Conservation (phyloP, 2,329 filamentous ascomycete species). For the Aspergillus sp. region DNA sequence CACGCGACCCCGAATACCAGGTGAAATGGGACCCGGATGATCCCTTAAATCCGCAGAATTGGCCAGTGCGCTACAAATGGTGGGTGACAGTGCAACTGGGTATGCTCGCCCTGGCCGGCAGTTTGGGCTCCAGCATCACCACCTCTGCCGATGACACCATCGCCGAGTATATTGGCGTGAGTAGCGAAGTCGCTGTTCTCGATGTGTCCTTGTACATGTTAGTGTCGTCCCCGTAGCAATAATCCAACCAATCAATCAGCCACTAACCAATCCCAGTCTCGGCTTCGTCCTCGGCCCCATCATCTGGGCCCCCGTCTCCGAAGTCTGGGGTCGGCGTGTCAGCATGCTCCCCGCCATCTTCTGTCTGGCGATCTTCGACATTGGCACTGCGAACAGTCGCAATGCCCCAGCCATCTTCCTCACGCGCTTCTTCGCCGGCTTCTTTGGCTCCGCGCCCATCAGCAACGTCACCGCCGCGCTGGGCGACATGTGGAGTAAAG, state of each 20-base stretch:
- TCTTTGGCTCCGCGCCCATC: constrained; percentile 49
- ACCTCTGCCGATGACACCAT: constrained; percentile 50
- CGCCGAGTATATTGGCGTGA: constrained; percentile 46
- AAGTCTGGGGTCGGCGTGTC: constrained; percentile 49
- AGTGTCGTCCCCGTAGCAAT: no score
- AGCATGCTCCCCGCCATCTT: constrained; percentile 49
- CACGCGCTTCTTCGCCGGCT: constrained; percentile 48
- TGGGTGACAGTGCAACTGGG: constrained; percentile 54
- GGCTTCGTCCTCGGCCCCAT: constrained; percentile 46
- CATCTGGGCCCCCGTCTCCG: constrained; percentile 46
- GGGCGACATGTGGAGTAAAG: constrained; percentile 46
- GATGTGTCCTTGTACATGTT: constrained; percentile 50
- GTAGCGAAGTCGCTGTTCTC: constrained; percentile 49
- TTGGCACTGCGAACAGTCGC: constrained; percentile 46
- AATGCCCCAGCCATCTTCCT: constrained; percentile 41
- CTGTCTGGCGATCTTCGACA: constrained; percentile 50
- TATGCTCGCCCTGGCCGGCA: constrained; percentile 54
- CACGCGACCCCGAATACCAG: constrained; percentile 4
- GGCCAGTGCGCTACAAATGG: constrained; percentile 45
- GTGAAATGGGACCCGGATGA: constrained; percentile 15
- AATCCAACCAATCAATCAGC: neutral
- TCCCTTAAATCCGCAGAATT: constrained; percentile 52
- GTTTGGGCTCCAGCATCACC: constrained; percentile 55
- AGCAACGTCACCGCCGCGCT: constrained; percentile 48
- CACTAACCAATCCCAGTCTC: constrained; percentile 9